Conservation (phyloP, 2,329 filamentous ascomycete genomes). For the Talaromyces rugulosus region DNA sequence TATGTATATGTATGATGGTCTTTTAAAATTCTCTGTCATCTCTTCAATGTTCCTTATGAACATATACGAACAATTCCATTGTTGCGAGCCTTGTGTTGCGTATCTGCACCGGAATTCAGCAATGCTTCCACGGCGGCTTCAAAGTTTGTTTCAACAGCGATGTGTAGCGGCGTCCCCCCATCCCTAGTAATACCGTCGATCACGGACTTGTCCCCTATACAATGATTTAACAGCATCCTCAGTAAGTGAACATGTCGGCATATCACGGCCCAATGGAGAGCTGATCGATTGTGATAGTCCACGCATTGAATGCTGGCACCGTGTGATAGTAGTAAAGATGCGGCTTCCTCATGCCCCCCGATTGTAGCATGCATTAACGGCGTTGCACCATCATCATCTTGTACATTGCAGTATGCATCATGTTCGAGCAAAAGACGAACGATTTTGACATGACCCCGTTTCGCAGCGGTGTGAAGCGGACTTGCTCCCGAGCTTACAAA, state of each 20-base stretch:
- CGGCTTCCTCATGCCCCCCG: neutral
- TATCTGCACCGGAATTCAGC: neutral
- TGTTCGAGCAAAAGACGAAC: neutral
- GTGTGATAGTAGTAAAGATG: neutral
- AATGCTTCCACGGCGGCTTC: neutral
- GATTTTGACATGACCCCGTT: constrained; percentile 25
- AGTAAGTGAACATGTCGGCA: neutral
- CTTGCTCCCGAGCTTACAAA: constrained; percentile 13
- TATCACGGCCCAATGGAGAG: neutral
- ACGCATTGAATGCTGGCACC: neutral
- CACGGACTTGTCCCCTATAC: neutral
- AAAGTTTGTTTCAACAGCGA: neutral
- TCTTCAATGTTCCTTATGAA: too few species aligned
- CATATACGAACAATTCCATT: neutral
- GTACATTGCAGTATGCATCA: neutral
- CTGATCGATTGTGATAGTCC: neutral
- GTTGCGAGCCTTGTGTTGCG: neutral
- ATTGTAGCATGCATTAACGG: constrained; percentile 2
- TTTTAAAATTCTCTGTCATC: too few species aligned
- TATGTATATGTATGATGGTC: too few species aligned
- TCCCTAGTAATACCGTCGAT: neutral
- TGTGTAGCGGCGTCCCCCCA: neutral
- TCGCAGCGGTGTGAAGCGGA: constrained; percentile 25
- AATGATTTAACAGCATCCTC: neutral
- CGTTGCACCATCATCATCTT: neutral